phyloP scores from a whole-genome alignment of 192 early-diverging fungal species.

The Backusella tuberculispora region DNA sequence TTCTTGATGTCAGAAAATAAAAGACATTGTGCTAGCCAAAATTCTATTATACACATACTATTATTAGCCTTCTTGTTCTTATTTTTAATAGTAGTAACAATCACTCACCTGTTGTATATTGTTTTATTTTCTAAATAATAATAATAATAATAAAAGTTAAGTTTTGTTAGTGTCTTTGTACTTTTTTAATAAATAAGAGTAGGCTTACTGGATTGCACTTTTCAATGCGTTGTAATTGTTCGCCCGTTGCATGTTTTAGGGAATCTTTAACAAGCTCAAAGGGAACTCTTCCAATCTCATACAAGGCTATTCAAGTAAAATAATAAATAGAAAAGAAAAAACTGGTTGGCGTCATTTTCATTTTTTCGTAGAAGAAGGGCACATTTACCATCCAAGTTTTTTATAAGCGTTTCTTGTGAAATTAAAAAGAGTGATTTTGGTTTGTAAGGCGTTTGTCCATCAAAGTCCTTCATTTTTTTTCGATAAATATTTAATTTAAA shows the following conservation, averaged over 20 bases:
- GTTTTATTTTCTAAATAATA: constrained; percentile 7
- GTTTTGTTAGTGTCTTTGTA: background rate
- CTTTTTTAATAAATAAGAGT: background rate
- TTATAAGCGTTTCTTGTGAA: background rate
- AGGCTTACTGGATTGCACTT: constrained; percentile 19
- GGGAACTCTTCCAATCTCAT: constrained; percentile 19
- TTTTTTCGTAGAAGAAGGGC: background rate
- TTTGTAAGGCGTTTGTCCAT: background rate
- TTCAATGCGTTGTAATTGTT: constrained; percentile 24
- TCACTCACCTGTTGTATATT: constrained; percentile 11
- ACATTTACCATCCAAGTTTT: background rate
- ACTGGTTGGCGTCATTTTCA: background rate
- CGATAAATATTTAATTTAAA: background rate
- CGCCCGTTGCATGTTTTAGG: background rate
- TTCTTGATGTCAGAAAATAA: constrained; percentile 15
- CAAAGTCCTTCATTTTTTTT: background rate
- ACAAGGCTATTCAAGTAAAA: constrained; percentile 7
- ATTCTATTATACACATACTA: constrained; percentile 5
- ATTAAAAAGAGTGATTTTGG: constrained; percentile 1
- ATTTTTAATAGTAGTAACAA: background rate
- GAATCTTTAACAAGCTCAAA: constrained; percentile 5
- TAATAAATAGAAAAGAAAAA: background rate
- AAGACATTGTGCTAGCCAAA: constrained; percentile 24
- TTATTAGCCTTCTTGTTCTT: background rate
- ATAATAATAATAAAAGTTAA: background rate